Evolutionary conservation across 257 asterid genomes (phyloP), one percentile per base, ranked within the genome.

Genomic region (Plantago major): DNA sequence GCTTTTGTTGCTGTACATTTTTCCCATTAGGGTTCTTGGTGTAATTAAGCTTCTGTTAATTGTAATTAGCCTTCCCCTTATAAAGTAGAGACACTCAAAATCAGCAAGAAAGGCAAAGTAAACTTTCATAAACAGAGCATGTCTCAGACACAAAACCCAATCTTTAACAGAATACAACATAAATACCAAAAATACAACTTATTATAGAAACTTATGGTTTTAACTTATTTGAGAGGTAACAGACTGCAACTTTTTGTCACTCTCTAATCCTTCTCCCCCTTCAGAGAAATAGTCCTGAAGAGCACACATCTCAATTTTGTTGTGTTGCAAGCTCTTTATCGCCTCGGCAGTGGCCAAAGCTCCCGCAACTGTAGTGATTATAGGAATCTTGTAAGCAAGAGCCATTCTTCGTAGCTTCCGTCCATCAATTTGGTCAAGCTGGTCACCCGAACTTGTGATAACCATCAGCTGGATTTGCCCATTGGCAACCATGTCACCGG

Each of bases 261-360:
- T 62, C 66, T 71, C 69, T 26, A 37, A 55, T 61, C 71, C 78
- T 14, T 66, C 40, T 33, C 40, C 40, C 40, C 6, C 79, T 26
- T 46, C 59, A 53, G 43, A 50, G 58, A 93, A 89, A 77, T 93
- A 93, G 55, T 93, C 99, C 88, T 93, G 99, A 45, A 93, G 94
- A 46, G 99, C 95, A 11, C 78, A 13, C 96, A 89, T 83, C 69
- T 89, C 88, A 56, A 93, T 83, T 81, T 87, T 82, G 67, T 73
- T 93, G 67, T 76, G 48, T 62, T 76, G 82, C 79, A 93, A 67
- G 86, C 97, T 89, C 82, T 76, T 89, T 28, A 93, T 89, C 4
- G 99, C 96, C 64, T 77, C 92, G 0, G 99, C 99, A 2, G 99
- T 87, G 11, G 99, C 99, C 84, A 89, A 53, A 12, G 92, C 97